These are phyloP conservation scores for Inga oerstediana DNA, from an alignment of 306 rosid genomes.

Conservation along the genomic window DNA sequence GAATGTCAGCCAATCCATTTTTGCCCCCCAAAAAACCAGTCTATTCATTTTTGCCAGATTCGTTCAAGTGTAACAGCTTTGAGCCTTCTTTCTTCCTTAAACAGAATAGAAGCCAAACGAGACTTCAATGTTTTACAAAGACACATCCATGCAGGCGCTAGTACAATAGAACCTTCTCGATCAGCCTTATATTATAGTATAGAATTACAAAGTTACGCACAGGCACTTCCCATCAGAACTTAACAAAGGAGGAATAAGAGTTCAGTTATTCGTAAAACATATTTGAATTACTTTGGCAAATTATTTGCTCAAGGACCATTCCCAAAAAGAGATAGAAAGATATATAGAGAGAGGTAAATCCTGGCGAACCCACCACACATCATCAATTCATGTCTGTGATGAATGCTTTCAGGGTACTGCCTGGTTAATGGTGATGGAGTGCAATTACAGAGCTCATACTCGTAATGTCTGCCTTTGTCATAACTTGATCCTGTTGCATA, in stretches of 20 bases:
- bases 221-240: not conserved
- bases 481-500: conserved; percentile 3
- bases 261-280: conserved; percentile 12
- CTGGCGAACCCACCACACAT: too few relatives aligned
- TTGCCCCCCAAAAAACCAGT: too few relatives aligned
- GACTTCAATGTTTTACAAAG: not conserved
- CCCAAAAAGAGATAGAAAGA: not conserved
- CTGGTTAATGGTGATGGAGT: conserved; percentile 3
- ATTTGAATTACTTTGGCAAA: conserved; percentile 18
- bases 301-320: conserved; percentile 31
- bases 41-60: too few relatives aligned
- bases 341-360: too few relatives aligned
- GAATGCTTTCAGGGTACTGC: conserved; percentile 14
- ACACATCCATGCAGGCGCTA: not conserved
- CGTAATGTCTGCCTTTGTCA: conserved; percentile 12
- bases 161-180: conserved; percentile 9
- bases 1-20: too few relatives aligned
- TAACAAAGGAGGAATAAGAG: not conserved
- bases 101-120: too few relatives aligned
- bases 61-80: too few relatives aligned
- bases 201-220: not conserved
- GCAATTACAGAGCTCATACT: conserved; percentile 5
- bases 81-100: too few relatives aligned
- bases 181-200: conserved; percentile 4
- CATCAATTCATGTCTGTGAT: conserved; percentile 4